These are phyloP conservation scores for Nicotiana otophora DNA, from an alignment of 257 asterid genomes.

Conservation along the genomic window DNA sequence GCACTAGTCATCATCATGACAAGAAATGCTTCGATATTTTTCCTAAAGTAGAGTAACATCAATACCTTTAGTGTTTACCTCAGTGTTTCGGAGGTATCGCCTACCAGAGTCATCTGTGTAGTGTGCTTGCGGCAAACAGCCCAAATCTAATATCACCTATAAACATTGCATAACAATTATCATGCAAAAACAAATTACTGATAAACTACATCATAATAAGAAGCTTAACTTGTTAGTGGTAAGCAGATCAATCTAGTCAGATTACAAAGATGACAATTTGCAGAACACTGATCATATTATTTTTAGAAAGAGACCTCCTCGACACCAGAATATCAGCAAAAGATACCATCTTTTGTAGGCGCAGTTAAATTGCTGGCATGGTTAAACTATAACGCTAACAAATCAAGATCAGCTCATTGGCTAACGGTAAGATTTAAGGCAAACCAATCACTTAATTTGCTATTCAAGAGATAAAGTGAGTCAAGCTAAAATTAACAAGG, in stretches of 20 bases:
- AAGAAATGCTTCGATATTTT: background rate
- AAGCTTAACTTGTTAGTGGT: background rate
- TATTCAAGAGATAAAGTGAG: background rate
- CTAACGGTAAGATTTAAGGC: background rate
- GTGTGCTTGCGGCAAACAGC: constrained; percentile 67
- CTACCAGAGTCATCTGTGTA: constrained; percentile 46
- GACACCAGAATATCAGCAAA: background rate
- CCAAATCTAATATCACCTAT: constrained; percentile 72
- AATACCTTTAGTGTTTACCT: constrained; percentile 30
- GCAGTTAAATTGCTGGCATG: background rate
- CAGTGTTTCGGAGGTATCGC: constrained; percentile 45
- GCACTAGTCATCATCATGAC: background rate
- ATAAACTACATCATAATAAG: background rate
- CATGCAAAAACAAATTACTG: background rate
- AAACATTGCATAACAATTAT: background rate
- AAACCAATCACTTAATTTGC: background rate
- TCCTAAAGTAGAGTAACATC: constrained; percentile 1
- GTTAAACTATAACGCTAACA: background rate
- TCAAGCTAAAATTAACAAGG: background rate
- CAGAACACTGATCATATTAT: background rate
- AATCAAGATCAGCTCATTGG: background rate
- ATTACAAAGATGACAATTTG: background rate
- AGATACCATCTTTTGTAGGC: background rate
- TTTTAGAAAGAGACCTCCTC: background rate
- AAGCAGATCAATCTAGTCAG: background rate